Evolutionary conservation across 1,284 basidiomycete genomes (phyloP), one percentile per base, ranked within the genome.

Genomic region (Dichomitus squalens): DNA sequence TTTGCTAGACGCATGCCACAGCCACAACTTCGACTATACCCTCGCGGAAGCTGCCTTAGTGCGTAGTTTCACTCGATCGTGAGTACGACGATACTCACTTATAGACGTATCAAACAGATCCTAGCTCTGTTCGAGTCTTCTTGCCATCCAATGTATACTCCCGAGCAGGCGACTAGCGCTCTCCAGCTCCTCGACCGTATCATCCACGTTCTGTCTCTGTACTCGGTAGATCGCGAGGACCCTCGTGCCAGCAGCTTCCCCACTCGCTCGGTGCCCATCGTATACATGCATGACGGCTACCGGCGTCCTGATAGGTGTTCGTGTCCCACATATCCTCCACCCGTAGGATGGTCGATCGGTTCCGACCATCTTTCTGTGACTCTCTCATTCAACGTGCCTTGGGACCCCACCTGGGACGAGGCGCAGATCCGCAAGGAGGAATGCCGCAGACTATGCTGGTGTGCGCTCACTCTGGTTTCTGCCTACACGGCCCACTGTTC

Each of bases 31-130:
- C 40, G 88, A 91, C 64, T 75, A 82, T 23, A 78, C 78, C 16
- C 76, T 90, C 7, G 89, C 87, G 1, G 86, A 88, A 66, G 89
- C 89, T 12, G 88, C 88, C n/a, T 73, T 90, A 63, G 89, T 91
- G 63, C 65, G 84, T 75, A 14, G 21, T 9, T 58, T 47, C 36
- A 38, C 27, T 34, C 35, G 6, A 34, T 12, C 18, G 12, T 44
- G 5, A 33, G 35, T 16, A 20, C 27, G 14, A 18, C 31, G 4
- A 5, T 33, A 21, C 20, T 47, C n/a, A 21, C 44, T 7, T 27
- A 12, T 44, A 18, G 5, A 34, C 29, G 18, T 18, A 18, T 18
- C 18, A 6, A 25, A 4, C 48, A 92, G 89, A 81, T 91, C 46
- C 76, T 92, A 9, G 85, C 87, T 2, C 73, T 91, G 2, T 92